Percentiles rank a stretch among this genome's conserved stretches.
Evolutionary conservation across 1,139 yeast genomes (phyloP).

Genomic region (Saccharomyces hybrid): DNA sequence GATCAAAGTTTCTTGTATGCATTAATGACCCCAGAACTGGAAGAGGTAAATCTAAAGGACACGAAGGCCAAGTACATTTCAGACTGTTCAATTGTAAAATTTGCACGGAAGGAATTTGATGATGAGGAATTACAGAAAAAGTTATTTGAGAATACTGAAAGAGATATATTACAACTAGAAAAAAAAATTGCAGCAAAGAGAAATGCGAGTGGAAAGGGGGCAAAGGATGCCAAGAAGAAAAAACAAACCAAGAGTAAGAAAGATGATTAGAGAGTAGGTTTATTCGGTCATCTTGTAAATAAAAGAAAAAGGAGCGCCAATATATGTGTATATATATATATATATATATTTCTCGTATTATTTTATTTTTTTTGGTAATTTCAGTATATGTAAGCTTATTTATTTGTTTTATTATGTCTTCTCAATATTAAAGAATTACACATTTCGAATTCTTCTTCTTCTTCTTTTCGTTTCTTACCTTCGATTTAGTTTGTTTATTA

Average conservation of each 20-base stretch:
- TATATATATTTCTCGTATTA: too few relatives aligned
- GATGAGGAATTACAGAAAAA: constrained; percentile 55
- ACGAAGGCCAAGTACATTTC: constrained; percentile 64
- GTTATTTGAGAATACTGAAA: constrained; percentile 57
- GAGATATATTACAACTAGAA: constrained; percentile 52
- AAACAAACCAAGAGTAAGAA: constrained; percentile 10
- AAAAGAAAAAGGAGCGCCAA: not conserved
- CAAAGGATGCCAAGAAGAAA: constrained; percentile 33
- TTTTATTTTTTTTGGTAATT: not conserved
- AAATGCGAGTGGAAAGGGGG: constrained; percentile 35
- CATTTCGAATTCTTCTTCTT: constrained; percentile 33
- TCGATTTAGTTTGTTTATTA: not conserved
- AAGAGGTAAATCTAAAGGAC: constrained; percentile 31
- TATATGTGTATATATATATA: not conserved
- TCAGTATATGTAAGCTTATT: constrained; percentile 2
- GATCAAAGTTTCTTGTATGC: constrained; percentile 72
- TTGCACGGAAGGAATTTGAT: constrained; percentile 54
- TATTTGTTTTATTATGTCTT: constrained; percentile 3
- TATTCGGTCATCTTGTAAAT: not conserved
- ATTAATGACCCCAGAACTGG: constrained; percentile 62
- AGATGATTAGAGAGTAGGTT: not conserved
- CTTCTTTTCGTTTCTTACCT: constrained; percentile 10
- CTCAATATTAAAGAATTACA: constrained; percentile 23
- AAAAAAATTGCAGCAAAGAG: constrained; percentile 62
- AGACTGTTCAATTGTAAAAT: constrained; percentile 56